Percentiles rank a stretch among this genome's conserved stretches.
Evolutionary conservation across 2,329 filamentous ascomycete species (phyloP).

Genomic region (Zymoseptoria tritici): DNA sequence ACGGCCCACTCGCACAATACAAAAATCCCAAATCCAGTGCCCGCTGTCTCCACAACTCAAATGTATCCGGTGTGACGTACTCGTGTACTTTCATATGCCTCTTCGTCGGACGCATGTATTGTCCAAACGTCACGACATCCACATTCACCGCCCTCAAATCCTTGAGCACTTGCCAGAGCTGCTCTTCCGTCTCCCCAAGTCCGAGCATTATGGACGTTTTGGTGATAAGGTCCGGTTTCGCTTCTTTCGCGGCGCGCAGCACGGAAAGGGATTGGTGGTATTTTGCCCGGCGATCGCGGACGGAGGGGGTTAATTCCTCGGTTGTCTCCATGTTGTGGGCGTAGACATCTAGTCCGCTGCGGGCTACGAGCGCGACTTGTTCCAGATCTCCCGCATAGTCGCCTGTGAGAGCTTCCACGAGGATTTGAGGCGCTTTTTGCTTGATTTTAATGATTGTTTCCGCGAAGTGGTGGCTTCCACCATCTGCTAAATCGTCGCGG

Average conservation of each 20-base stretch:
- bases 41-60: constrained; percentile 83
- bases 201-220: constrained; percentile 98
- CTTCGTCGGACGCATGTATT: constrained; percentile 99
- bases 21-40: constrained; percentile 93
- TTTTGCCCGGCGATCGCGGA: constrained; percentile 80
- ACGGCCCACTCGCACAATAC: constrained; percentile 87
- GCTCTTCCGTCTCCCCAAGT: constrained; percentile 81
- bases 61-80: constrained; percentile 85
- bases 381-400: constrained; percentile 81
- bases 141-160: constrained; percentile 74
- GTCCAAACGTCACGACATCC: constrained; percentile 97
- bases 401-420: constrained; percentile 79
- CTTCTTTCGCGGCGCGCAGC: constrained; percentile 71
- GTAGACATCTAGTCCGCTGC: constrained; percentile 87
- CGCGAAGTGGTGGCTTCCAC: constrained; percentile 81
- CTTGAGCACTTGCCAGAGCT: constrained; percentile 72
- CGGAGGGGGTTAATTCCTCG: constrained; percentile 79
- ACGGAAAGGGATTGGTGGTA: constrained; percentile 81
- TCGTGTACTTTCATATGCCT: constrained; percentile 94
- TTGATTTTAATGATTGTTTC: constrained; percentile 95
- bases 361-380: constrained; percentile 77
- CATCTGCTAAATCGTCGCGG: constrained; percentile 83
- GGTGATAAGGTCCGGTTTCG: constrained; percentile 74
- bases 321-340: constrained; percentile 97
- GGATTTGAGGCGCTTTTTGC: constrained; percentile 58